Percentiles rank a stretch among this genome's conserved stretches.
phyloP scores from a whole-genome alignment of 2,329 filamentous ascomycete species.

The Nannizziopsis arthrosporioides region DNA sequence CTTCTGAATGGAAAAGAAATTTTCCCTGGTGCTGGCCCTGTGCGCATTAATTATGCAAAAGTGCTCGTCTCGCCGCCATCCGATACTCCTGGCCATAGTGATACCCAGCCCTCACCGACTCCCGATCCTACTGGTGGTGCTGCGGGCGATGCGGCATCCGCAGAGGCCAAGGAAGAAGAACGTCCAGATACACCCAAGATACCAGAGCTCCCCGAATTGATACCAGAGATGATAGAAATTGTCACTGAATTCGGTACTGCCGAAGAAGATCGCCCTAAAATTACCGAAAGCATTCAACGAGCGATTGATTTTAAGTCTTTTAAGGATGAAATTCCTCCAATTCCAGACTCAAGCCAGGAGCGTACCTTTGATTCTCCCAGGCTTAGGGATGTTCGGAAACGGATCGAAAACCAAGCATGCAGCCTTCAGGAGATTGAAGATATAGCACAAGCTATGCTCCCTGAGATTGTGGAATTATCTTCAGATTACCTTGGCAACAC shows the following conservation, averaged over 20 bases:
- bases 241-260: constrained; percentile 78
- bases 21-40: constrained; percentile 88
- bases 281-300: constrained; percentile 60
- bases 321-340: constrained; percentile 69
- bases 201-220: constrained; percentile 63
- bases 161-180: constrained; percentile 22
- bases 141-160: constrained; percentile 15
- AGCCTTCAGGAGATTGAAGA: constrained; percentile 79
- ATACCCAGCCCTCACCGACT: constrained; percentile 78
- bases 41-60: constrained; percentile 95
- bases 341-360: constrained; percentile 78
- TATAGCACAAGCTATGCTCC: constrained; percentile 86
- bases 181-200: constrained; percentile 42
- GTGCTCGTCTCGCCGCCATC: constrained; percentile 69
- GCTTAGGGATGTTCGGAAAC: constrained; percentile 88
- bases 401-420: constrained; percentile 89
- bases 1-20: constrained; percentile 94
- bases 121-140: constrained; percentile 58
- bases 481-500: constrained; percentile 98
- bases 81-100: constrained; percentile 78
- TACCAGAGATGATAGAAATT: constrained; percentile 71
- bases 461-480: constrained; percentile 86
- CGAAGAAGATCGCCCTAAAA: constrained; percentile 62
- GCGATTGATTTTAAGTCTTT: constrained; percentile 65
- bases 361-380: constrained; percentile 88